Conservation (phyloP, 805 yeast species). For the Nakazawaea pomicola region DNA sequence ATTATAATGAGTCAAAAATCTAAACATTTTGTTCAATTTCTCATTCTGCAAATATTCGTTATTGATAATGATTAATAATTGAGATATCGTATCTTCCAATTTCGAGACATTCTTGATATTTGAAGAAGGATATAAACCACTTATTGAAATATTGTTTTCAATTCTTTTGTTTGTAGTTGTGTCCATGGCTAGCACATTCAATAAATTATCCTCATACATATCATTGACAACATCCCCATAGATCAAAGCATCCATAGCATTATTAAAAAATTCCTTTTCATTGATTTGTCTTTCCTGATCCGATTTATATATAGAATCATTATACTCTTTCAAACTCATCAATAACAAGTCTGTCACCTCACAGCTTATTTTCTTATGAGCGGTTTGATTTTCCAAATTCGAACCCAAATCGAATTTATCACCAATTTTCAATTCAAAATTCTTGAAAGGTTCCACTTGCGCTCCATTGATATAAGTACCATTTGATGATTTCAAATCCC, state of each 20-base stretch:
- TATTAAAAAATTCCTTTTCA: conserved; percentile 25
- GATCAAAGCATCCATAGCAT: conserved; percentile 29
- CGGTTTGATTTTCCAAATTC: conserved; percentile 64
- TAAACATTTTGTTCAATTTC: conserved; percentile 48
- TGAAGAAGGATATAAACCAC: conserved; percentile 56
- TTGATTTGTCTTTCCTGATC: conserved; percentile 15
- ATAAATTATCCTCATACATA: conserved; percentile 22
- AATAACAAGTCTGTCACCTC: conserved; percentile 69
- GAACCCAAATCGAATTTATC: conserved; percentile 94
- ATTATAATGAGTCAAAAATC: conserved; percentile 48
- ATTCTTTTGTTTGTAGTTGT: conserved; percentile 29
- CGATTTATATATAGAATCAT: conserved; percentile 18
- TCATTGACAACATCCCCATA: conserved; percentile 32
- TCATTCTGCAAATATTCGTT: conserved; percentile 56
- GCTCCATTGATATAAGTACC: conserved; percentile 88
- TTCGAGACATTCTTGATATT: conserved; percentile 53
- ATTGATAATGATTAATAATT: conserved; percentile 49
- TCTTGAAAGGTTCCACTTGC: conserved; percentile 59
- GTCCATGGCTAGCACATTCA: conserved; percentile 18
- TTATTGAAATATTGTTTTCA: conserved; percentile 41
- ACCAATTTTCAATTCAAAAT: conserved; percentile 64
- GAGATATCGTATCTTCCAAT: conserved; percentile 50
- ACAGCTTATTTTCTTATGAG: conserved; percentile 86
- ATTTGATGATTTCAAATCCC: conserved; percentile 86
- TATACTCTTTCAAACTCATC: conserved; percentile 34